Percentiles rank a stretch among this genome's conserved stretches.
These are phyloP conservation scores for Artemisia tridentata DNA, from an alignment of 129 eudicot species.

Conservation along the genomic window DNA sequence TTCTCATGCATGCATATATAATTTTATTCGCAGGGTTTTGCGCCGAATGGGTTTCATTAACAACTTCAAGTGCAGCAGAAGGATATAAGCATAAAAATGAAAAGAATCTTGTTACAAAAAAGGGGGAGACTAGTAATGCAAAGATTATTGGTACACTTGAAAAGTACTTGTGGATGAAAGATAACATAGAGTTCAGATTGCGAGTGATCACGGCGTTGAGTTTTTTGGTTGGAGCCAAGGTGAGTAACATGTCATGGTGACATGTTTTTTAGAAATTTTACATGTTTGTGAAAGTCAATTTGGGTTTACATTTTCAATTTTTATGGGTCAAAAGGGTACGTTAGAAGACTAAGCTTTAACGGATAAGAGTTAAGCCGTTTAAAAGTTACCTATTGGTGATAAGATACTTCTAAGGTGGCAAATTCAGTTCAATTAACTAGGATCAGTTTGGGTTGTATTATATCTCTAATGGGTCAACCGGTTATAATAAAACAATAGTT, in stretches of 20 bases:
- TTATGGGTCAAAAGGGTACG: not conserved
- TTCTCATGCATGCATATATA: slow-evolving; percentile 19
- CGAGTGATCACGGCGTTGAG: slow-evolving; percentile 80
- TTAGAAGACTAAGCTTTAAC: not conserved
- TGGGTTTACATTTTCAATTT: not conserved
- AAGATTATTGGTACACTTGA: slow-evolving; percentile 72
- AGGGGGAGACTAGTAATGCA: slow-evolving; percentile 50
- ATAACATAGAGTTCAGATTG: slow-evolving; percentile 75
- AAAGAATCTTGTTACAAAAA: too few relatives aligned
- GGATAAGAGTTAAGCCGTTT: too few relatives aligned
- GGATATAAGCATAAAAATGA: too few relatives aligned
- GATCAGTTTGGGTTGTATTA: too few relatives aligned
- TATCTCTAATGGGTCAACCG: too few relatives aligned
- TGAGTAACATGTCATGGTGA: slow-evolving; percentile 15
- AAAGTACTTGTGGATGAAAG: slow-evolving; percentile 85
- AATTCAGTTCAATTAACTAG: too few relatives aligned
- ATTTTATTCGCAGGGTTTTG: slow-evolving; percentile 43
- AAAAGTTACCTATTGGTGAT: too few relatives aligned
- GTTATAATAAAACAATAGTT: too few relatives aligned
- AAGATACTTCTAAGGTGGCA: too few relatives aligned
- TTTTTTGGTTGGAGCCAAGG: slow-evolving; percentile 92
- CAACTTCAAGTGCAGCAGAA: too few relatives aligned
- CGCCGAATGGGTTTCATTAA: slow-evolving; percentile 51
- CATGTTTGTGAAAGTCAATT: not conserved
- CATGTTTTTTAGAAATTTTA: not conserved